Base-by-base conservation (phyloP, 1,284 basidiomycete genomes). In the Fomitopsis betulina region DNA sequence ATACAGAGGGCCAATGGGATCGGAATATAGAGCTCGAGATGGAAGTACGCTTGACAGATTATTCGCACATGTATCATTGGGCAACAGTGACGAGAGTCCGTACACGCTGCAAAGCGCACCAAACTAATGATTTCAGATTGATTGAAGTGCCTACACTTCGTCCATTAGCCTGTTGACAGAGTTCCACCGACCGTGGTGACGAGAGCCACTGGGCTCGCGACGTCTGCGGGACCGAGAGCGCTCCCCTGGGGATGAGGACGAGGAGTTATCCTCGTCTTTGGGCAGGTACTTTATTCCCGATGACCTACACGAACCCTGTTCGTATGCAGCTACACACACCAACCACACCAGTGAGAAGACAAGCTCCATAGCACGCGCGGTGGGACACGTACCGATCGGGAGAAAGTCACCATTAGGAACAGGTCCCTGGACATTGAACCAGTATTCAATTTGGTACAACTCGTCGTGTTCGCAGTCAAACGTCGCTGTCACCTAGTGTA, bases 381-480 rank as follows among this genome's bases (percentile, higher is more conserved):
- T 37, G 38, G 15, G 54, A 38, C 13, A 69, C 78, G 54, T 60
- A 89, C 87, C 67, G 53, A 88, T 87, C 2, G 80, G 76, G 37
- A 83, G 72, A 63, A 89, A 89, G 0, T 66, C 66, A 5, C 89
- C 89, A 62, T 89, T 86, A 45, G 89, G 79, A 47, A 84, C 64
- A 12, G 86, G 87, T 21, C 88, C 88, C 64, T 79, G 74, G 58
- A 90, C 61, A 63, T 87, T 79, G 75, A 84, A 90, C 69, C 88
- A 90, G 77, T 82, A 90, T 58, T 77, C 80, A 54, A 87, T 83
- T 43, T 77, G 70, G 65, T 79, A 79, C 55, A 91, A 67, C 35
- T 45, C 51, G 23, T 73, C 70, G 2, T 76, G 73, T 2, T 68
- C 65, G 71, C 89, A 92, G 60, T 80, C 75, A 21, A 91, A 70